Evolutionary conservation across 495 filamentous ascomycete species (phyloP).

Genomic region (Pyrenula massariospora): DNA sequence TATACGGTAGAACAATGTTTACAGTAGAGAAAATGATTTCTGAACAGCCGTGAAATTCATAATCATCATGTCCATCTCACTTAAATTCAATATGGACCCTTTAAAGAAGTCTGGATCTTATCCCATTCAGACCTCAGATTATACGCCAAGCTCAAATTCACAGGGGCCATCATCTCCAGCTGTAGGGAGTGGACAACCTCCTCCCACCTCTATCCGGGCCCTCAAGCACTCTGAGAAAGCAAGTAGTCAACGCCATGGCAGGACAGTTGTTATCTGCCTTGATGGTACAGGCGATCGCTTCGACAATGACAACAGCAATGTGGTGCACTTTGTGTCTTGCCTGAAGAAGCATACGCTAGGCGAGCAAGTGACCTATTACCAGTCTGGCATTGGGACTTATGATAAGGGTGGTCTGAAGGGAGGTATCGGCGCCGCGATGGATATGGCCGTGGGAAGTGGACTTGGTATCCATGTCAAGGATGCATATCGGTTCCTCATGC

Average conservation of each 20-base stretch:
- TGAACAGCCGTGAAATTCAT: too few species aligned
- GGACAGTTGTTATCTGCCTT: constrained; percentile 67
- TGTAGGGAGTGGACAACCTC: neutral
- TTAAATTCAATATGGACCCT: neutral
- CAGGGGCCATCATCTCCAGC: neutral
- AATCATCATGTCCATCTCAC: too few species aligned
- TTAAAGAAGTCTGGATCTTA: neutral
- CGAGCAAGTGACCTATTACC: constrained; percentile 25
- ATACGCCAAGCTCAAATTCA: neutral
- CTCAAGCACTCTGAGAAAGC: constrained; percentile 11
- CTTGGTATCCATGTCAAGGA: constrained; percentile 30
- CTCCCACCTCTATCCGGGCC: constrained; percentile 17
- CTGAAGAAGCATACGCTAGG: constrained; percentile 22
- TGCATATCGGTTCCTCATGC: constrained; percentile 35
- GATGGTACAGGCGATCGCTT: constrained; percentile 89
- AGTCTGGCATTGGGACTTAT: constrained; percentile 29
- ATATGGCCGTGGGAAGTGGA: constrained; percentile 25
- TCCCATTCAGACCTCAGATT: neutral
- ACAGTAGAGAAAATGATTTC: too few species aligned
- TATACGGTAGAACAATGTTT: too few species aligned
- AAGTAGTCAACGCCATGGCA: constrained; percentile 5
- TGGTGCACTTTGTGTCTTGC: constrained; percentile 24
- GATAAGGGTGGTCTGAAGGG: constrained; percentile 18
- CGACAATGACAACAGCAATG: constrained; percentile 29
- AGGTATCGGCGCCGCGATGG: constrained; percentile 18